phyloP scores from a whole-genome alignment of 345 rosid genomes.

The Physaria fendleri region DNA sequence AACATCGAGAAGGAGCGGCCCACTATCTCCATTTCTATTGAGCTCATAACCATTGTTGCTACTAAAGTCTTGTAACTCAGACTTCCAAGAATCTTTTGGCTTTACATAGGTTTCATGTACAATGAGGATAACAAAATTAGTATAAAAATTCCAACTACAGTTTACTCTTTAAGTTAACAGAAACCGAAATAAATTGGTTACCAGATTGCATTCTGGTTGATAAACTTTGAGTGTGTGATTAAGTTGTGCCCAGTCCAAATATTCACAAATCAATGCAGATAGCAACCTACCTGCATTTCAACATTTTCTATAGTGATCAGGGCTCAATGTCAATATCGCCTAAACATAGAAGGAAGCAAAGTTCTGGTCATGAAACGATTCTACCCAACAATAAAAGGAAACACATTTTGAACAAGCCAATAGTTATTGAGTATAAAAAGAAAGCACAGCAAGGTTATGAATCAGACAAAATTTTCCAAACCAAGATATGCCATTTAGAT shows the following conservation, averaged over 20 bases:
- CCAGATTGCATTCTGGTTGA: slow-evolving; percentile 95
- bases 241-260: slow-evolving; percentile 96
- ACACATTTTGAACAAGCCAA: neutral
- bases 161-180: neutral
- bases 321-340: neutral
- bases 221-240: slow-evolving; percentile 90
- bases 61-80: slow-evolving; percentile 86
- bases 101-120: slow-evolving; percentile 27
- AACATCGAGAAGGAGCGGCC: slow-evolving; percentile 84
- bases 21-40: slow-evolving; percentile 73
- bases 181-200: slow-evolving; percentile 43
- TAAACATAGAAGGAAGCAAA: neutral
- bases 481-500: neutral
- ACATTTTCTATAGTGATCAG: slow-evolving; percentile 1
- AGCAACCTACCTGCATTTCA: slow-evolving; percentile 73
- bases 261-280: slow-evolving; percentile 83
- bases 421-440: neutral
- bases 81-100: slow-evolving; percentile 90
- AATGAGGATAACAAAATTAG: neutral
- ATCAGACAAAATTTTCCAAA: neutral
- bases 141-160: neutral
- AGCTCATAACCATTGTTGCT: slow-evolving; percentile 80
- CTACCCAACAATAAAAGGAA: neutral
- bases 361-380: too few relatives aligned
- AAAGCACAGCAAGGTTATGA: neutral